Conservation (phyloP, 2,329 filamentous ascomycete genomes). For the Knufia petricola region DNA sequence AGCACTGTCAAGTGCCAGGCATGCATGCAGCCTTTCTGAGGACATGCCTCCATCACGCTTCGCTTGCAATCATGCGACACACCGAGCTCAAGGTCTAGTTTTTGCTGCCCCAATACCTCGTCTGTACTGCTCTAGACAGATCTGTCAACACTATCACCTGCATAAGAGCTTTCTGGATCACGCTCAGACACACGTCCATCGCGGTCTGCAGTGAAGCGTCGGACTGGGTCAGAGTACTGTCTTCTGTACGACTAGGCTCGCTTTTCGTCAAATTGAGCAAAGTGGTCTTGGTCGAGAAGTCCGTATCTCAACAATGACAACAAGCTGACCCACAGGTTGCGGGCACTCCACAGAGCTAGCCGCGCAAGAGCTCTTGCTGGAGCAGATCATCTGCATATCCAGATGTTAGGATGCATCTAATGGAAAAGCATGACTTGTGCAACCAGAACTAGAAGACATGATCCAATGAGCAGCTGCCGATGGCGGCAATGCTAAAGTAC, state of each 20-base stretch:
- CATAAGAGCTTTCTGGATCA: too few species aligned
- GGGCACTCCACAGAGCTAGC: background rate
- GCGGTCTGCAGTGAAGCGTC: too few species aligned
- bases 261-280: too few species aligned
- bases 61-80: background rate
- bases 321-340: background rate
- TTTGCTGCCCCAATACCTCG: background rate
- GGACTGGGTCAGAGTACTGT: too few species aligned
- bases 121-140: too few species aligned
- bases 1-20: background rate
- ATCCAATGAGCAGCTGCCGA: too few species aligned
- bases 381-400: slow-evolving; percentile 1
- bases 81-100: slow-evolving; percentile 17
- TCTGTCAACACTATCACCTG: too few species aligned
- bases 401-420: background rate
- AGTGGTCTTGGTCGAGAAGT: too few species aligned
- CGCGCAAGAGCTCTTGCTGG: background rate
- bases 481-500: too few species aligned
- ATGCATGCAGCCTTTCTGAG: slow-evolving; percentile 4
- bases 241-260: too few species aligned
- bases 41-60: background rate
- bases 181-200: too few species aligned
- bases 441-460: background rate
- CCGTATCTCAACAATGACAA: too few species aligned
- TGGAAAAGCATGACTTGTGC: background rate